phyloP scores from a whole-genome alignment of 352 stramenopile species.

The Pythium monospermum region DNA sequence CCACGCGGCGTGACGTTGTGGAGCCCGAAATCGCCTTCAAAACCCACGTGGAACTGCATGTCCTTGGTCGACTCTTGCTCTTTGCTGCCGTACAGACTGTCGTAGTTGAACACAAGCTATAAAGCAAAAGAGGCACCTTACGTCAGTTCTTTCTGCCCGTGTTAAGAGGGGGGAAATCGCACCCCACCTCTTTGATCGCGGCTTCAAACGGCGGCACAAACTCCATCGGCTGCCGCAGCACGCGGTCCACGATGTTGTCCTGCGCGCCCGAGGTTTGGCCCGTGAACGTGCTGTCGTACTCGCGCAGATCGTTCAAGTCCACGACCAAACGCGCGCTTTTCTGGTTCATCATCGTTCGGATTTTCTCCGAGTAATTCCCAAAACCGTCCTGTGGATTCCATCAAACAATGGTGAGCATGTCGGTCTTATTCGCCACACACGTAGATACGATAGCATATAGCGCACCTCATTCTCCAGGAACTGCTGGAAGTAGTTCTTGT shows the following conservation, averaged over 20 bases:
- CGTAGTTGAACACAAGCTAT: conserved; percentile 70
- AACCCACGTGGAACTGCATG: conserved; percentile 86
- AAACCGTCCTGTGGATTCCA: conserved; percentile 43
- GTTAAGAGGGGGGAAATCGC: not conserved
- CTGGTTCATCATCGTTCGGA: conserved; percentile 78
- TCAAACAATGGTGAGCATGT: not conserved
- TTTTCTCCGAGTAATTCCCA: conserved; percentile 75
- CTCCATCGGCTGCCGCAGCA: conserved; percentile 80
- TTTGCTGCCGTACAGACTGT: conserved; percentile 78
- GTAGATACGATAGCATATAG: too few relatives aligned
- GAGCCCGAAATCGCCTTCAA: conserved; percentile 91
- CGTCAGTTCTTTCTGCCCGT: not conserved
- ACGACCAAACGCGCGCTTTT: conserved; percentile 74
- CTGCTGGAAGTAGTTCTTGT: conserved; percentile 87
- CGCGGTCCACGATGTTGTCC: conserved; percentile 73
- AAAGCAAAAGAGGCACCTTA: not conserved
- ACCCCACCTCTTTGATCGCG: conserved; percentile 56
- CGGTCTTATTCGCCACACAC: not conserved
- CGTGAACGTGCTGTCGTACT: conserved; percentile 86
- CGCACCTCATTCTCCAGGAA: conserved; percentile 78
- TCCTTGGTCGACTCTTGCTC: conserved; percentile 62
- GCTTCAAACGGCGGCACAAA: conserved; percentile 83
- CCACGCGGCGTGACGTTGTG: conserved; percentile 92
- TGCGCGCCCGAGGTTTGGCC: conserved; percentile 43
- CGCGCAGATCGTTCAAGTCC: conserved; percentile 88